Evolutionary conservation across 2,329 filamentous ascomycete species (phyloP).

Genomic region (Apiospora phragmitis): DNA sequence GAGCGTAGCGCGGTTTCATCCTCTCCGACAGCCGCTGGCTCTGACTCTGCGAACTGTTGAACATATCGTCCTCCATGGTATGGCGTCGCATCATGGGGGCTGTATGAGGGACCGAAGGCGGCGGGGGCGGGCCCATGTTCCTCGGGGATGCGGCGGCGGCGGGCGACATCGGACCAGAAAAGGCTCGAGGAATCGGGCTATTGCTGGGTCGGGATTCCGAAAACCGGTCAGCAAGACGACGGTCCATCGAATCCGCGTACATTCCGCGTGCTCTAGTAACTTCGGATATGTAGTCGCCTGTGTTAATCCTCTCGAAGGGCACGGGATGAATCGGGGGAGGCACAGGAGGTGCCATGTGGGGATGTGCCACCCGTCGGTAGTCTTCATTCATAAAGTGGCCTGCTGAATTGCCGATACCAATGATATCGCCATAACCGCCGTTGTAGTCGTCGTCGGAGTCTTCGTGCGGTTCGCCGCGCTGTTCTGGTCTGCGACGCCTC

Average conservation of each 20-base stretch:
- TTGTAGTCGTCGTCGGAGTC: conserved; percentile 37
- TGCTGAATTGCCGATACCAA: conserved; percentile 51
- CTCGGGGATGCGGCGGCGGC: conserved; percentile 20
- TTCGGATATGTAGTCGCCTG: conserved; percentile 44
- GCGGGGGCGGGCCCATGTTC: conserved; percentile 29
- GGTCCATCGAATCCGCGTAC: conserved; percentile 46
- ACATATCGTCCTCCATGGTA: conserved; percentile 43
- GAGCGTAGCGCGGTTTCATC: conserved; percentile 25
- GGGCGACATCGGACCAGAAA: conserved; percentile 28
- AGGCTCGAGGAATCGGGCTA: conserved; percentile 26
- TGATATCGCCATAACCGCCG: conserved; percentile 36
- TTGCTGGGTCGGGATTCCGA: conserved; percentile 40
- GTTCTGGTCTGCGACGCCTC: conserved; percentile 49
- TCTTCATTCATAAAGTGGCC: conserved; percentile 64
- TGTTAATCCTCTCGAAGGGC: conserved; percentile 36
- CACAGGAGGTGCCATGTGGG: conserved; percentile 36
- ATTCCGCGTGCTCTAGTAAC: conserved; percentile 44
- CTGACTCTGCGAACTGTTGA: conserved; percentile 32
- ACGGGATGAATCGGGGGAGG: conserved; percentile 29
- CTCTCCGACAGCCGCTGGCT: conserved; percentile 32
- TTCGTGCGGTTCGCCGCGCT: conserved; percentile 41
- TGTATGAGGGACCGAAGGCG: conserved; percentile 22
- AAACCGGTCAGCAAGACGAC: conserved; percentile 52
- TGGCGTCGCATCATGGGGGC: conserved; percentile 38
- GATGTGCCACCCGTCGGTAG: conserved; percentile 45